Base-by-base conservation (phyloP, 176 grass and related monocot species). In the Tillandsia fasciculata region DNA sequence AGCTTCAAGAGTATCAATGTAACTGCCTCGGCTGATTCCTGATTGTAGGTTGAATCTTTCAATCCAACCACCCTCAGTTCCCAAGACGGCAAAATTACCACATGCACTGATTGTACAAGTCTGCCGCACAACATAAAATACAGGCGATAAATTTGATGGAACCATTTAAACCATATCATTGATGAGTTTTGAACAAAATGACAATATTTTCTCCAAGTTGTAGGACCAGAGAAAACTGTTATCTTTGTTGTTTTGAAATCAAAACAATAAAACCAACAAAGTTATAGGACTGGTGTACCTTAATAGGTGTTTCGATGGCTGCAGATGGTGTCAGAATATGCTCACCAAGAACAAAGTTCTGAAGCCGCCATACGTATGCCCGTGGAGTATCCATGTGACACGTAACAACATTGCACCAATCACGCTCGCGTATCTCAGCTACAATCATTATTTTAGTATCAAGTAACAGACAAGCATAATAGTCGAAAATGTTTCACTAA, bases 41-140 rank as follows among this genome's bases (percentile, higher is more conserved):
- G 94, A 97, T 73, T 97, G 94, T 54, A 97, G 86, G 70, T 97
- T 97, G 71, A 97, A 97, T 66, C 83, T 89, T 78, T 97, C 94
- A 1, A 97, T 87, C 94, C 94, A 97, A 71, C 94, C 94, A 72
- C 79, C 87, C 75, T 93, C 83, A 1, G 86, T 97, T 54, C 94
- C 94, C 80, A 97, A 83, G 57, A 93, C 15, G 52, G 86, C 81
- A 79, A 90, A 97, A 81, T 90, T 99, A 69, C 94, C 89, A 71
- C 94, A 99, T 70, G 87, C 89, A 84, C 94, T 99, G 75, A 99
- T 99, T 48, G 76, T 80, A 99, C 94, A 93, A 52, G 87, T 83
- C 94, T 97, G 79, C 29, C 50, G 75, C 15, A 76, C 5, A 73
- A 73, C 57, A 70, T 27, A 70, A 72, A 71, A 58, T 8, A 72